These are phyloP conservation scores for Metschnikowia shivogae DNA, from an alignment of 805 yeast genomes.

Conservation along the genomic window DNA sequence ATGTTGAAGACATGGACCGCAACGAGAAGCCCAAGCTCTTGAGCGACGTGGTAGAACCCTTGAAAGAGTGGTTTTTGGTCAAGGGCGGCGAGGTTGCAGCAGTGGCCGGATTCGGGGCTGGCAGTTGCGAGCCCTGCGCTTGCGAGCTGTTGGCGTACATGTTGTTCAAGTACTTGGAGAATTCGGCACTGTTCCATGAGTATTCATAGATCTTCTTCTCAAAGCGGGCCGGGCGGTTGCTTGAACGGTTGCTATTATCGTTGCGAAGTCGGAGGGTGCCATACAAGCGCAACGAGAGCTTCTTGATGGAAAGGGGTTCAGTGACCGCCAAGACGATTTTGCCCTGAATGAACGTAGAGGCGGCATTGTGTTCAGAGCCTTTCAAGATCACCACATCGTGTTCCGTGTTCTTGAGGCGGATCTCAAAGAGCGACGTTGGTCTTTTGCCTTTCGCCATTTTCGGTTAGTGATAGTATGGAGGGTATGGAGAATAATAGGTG, in stretches of 20 bases:
- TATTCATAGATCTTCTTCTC: conserved; percentile 70
- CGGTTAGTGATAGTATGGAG: background rate
- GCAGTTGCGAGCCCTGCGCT: conserved; percentile 3
- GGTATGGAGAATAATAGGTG: no score
- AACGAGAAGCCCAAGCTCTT: conserved; percentile 30
- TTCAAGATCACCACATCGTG: conserved; percentile 77
- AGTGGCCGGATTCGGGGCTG: background rate
- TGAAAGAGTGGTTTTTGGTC: conserved; percentile 24
- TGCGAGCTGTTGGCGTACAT: conserved; percentile 24
- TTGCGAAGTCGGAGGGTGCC: conserved; percentile 67
- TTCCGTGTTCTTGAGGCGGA: conserved; percentile 61
- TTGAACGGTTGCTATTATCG: conserved; percentile 43
- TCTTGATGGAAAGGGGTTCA: conserved; percentile 70
- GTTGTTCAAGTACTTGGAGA: conserved; percentile 39
- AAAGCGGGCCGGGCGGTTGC: conserved; percentile 46
- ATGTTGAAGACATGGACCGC: conserved; percentile 33
- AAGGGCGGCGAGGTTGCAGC: conserved; percentile 4
- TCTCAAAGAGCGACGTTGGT: conserved; percentile 38
- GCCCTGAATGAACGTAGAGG: conserved; percentile 73
- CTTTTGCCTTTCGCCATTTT: conserved; percentile 20
- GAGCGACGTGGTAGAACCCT: conserved; percentile 43
- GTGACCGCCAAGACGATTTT: conserved; percentile 67
- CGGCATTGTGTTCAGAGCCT: conserved; percentile 74
- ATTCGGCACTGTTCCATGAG: conserved; percentile 67
- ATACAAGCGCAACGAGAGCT: conserved; percentile 57